Base-by-base conservation (phyloP, 2,329 filamentous ascomycete species). In the Penicillium sp. region DNA sequence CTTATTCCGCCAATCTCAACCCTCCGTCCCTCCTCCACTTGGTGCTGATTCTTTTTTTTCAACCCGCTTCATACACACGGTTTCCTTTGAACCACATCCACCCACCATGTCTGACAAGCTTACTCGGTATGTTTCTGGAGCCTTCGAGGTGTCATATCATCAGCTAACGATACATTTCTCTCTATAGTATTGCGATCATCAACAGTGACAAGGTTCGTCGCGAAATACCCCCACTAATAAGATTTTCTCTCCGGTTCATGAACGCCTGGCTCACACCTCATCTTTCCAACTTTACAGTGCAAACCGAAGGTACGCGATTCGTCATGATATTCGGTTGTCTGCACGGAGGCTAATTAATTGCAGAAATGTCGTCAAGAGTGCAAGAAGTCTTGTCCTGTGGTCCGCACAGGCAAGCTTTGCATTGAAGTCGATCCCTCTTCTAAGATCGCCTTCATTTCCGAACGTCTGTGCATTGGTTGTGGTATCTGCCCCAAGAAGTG, bases 401-500 rank as follows among this genome's bases (percentile, higher is more conserved):
- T 98, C 61, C 87, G 91, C 65, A 95, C 90, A 53, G 93, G 93
- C 73, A 97, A 96, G 78, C 83, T 94, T 60, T 95, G 90, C 74
- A 96, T 97, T 69, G 91, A 98, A 77, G 94, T 98, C 64, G 78
- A 80, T 46, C 77, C 87, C 56, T 81, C 87, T 51, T 94, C 91
- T 59, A 91, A 91, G 67, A 91, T 98, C 63, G 93, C 93, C 69
- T 98, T 96, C 79, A 95, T 98, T 66, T 97, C 91, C 59, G 93
- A 98, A 73, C 83, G 82, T 57, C 82, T 96, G 55, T 96, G 91
- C 71, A 96, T 97, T 65, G 93, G 93, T 72, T 98, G 94, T 69
- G 94, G 93, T 84, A 98, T 98, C 76, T 98, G 94, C 73, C 89
- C 91, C 39, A 98, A 98, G 78, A 97, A 97, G 73, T 98, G 93